These are phyloP conservation scores for Apium graveolens DNA, from an alignment of 129 eudicot species.

Conservation along the genomic window DNA sequence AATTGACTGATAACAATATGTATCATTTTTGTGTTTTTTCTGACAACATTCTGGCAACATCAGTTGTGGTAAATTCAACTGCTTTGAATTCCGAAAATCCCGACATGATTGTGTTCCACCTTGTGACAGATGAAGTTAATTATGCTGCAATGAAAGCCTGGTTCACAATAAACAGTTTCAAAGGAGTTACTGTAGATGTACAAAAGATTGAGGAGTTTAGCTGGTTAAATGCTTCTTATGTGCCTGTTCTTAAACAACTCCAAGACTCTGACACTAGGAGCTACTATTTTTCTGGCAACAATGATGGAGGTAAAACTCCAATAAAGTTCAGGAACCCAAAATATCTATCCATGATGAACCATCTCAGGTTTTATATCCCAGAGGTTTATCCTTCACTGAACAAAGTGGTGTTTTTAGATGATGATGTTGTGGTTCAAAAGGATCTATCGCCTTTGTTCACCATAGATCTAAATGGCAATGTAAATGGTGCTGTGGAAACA, in stretches of 20 bases:
- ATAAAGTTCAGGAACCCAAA: constrained; percentile 27
- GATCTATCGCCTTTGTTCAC: constrained; percentile 22
- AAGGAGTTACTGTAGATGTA: constrained; percentile 15
- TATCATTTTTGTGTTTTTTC: constrained; percentile 24
- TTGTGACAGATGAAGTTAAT: constrained; percentile 22
- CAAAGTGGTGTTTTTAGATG: constrained; percentile 23
- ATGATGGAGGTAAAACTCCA: constrained; percentile 18
- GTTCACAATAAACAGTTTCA: constrained; percentile 20
- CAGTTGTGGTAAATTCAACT: constrained; percentile 23
- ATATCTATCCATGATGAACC: constrained; percentile 29
- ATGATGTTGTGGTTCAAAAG: constrained; percentile 28
- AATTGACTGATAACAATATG: constrained; percentile 14
- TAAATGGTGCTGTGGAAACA: constrained; percentile 28
- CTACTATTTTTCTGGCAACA: constrained; percentile 23
- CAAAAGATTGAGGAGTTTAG: constrained; percentile 22
- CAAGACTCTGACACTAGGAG: constrained; percentile 27
- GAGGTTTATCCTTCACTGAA: constrained; percentile 28
- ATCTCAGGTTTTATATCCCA: constrained; percentile 29
- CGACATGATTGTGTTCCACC: constrained; percentile 18
- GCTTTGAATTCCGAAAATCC: constrained; percentile 16
- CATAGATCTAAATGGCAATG: constrained; percentile 22
- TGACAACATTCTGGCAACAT: constrained; percentile 22
- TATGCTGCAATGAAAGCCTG: constrained; percentile 23
- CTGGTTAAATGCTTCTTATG: constrained; percentile 27
- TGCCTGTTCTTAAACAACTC: constrained; percentile 29